phyloP scores from a whole-genome alignment of 208 protist species.

The Trypanosoma congolense region DNA sequence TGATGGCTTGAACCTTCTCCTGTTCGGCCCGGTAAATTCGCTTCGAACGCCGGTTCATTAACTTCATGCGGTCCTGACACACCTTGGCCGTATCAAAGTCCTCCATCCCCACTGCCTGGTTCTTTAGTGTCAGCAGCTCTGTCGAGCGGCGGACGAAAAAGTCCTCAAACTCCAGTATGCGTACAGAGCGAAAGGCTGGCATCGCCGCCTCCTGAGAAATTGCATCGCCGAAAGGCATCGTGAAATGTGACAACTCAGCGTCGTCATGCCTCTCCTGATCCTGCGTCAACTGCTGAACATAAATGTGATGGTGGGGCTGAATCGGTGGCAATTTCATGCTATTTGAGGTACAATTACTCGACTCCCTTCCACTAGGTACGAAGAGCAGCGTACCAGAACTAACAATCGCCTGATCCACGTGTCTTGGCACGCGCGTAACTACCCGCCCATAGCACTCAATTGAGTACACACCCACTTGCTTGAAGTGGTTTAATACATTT shows the following conservation, averaged over 20 bases:
- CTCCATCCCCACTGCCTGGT: conserved; percentile 59
- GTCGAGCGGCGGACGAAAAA: conserved; percentile 80
- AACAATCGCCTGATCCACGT: conserved; percentile 17
- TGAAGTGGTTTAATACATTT: conserved; percentile 59
- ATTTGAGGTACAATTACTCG: background rate
- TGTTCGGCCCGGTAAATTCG: conserved; percentile 82
- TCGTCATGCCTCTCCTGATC: background rate
- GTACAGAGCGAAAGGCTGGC: conserved; percentile 60
- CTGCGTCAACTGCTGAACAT: background rate
- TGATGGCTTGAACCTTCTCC: conserved; percentile 87
- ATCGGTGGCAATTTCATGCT: conserved; percentile 10
- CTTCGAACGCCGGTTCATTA: conserved; percentile 52
- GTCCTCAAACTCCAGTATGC: conserved; percentile 82
- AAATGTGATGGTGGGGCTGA: conserved; percentile 5
- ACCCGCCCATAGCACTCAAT: conserved; percentile 68
- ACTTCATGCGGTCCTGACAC: conserved; percentile 69
- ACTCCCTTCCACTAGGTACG: background rate
- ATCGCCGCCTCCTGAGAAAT: conserved; percentile 5
- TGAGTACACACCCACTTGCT: conserved; percentile 83
- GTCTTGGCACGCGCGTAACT: conserved; percentile 10
- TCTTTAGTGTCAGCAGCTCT: conserved; percentile 76
- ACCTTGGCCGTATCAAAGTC: conserved; percentile 57
- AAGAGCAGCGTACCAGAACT: background rate
- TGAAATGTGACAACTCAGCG: background rate
- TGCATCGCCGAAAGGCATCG: conserved; percentile 7